These are phyloP conservation scores for Cucurbita ficifolia DNA, from an alignment of 306 rosid genomes.

Conservation along the genomic window DNA sequence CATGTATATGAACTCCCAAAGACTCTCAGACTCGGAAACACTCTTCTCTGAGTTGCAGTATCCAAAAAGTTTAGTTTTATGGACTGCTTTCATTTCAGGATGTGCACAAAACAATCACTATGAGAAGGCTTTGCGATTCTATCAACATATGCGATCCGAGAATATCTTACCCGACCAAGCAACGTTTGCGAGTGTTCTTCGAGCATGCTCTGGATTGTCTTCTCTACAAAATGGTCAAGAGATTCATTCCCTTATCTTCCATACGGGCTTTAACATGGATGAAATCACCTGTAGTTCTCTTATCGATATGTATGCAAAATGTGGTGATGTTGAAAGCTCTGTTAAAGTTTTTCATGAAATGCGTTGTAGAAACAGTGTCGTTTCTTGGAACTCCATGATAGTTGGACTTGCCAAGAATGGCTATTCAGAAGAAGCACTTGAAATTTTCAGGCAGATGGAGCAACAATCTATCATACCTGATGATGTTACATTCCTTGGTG, in stretches of 20 bases:
- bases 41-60: background rate
- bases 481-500: slow-evolving; percentile 1
- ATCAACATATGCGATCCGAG: background rate
- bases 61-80: background rate
- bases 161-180: background rate
- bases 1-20: slow-evolving; percentile 2
- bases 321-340: background rate
- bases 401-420: slow-evolving; percentile 1
- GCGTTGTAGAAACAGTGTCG: background rate
- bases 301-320: slow-evolving; percentile 2
- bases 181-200: background rate
- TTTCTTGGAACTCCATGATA: slow-evolving; percentile 5
- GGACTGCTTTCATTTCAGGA: slow-evolving; percentile 6
- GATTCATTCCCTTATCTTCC: background rate
- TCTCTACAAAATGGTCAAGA: background rate
- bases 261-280: background rate
- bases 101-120: background rate
- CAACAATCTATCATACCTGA: background rate
- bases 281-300: background rate
- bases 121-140: background rate
- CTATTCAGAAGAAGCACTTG: background rate
- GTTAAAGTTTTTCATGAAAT: background rate
- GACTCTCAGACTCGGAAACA: background rate
- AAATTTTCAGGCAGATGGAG: background rate
- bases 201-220: background rate